Conservation (phyloP, 1,284 basidiomycete species). For the Pseudozyma tsukubaensis region DNA sequence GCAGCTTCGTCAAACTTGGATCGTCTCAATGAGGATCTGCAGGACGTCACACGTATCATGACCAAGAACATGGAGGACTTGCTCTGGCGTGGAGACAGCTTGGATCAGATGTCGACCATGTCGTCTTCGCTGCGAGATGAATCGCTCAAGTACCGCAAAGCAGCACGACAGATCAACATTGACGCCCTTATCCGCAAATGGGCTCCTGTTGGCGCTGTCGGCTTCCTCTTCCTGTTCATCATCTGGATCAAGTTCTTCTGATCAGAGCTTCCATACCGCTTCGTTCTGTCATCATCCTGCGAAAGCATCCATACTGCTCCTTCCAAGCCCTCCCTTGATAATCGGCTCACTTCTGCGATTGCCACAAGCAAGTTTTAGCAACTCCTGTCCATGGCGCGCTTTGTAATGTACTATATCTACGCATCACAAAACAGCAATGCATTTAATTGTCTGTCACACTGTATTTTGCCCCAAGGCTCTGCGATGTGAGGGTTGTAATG, state of each 20-base stretch:
- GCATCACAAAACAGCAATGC: no score
- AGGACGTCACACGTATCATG: constrained; percentile 99
- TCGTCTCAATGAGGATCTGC: constrained; percentile 91
- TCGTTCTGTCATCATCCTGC: background rate
- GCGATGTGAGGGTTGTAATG: no score
- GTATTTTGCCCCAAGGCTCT: no score
- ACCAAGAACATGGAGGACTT: constrained; percentile 99
- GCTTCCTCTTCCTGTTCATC: constrained; percentile 77
- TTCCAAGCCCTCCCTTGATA: no score
- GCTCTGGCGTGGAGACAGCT: constrained; percentile 94
- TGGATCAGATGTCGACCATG: constrained; percentile 94
- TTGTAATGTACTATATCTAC: no score
- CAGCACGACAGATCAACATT: constrained; percentile 92
- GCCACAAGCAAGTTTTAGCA: no score
- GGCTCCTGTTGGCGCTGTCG: constrained; percentile 75
- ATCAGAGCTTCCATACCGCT: background rate
- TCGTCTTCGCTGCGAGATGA: constrained; percentile 97
- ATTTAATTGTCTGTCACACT: no score
- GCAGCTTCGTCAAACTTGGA: constrained; percentile 79
- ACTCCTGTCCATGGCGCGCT: no score
- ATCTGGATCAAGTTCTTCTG: constrained; percentile 87
- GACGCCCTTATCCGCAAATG: constrained; percentile 94
- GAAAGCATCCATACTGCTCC: background rate
- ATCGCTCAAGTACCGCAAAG: constrained; percentile 96
- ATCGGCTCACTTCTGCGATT: no score